Conservation (phyloP, 2,329 filamentous ascomycete species). For the Harringtonia lauricola region DNA sequence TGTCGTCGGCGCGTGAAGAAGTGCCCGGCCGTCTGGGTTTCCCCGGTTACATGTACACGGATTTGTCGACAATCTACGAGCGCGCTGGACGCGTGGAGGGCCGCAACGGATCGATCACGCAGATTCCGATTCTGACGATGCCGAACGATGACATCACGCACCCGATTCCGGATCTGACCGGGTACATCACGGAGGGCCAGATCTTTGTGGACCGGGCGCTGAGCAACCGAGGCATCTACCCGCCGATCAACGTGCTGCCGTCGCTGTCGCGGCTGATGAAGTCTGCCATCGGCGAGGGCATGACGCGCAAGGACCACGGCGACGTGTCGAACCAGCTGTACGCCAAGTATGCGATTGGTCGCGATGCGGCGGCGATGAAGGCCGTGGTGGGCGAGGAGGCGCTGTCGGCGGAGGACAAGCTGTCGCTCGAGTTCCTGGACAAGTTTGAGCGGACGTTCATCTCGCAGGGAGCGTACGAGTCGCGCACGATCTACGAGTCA, state of each 20-base stretch:
- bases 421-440: constrained; percentile 96
- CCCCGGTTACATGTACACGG: constrained; percentile 99
- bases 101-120: constrained; percentile 95
- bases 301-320: constrained; percentile 92
- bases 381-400: constrained; percentile 98
- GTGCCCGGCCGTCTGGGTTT: constrained; percentile 98
- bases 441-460: constrained; percentile 98
- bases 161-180: constrained; percentile 95
- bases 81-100: constrained; percentile 95
- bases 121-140: constrained; percentile 98
- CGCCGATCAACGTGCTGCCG: constrained; percentile 95
- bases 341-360: constrained; percentile 98
- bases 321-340: constrained; percentile 99
- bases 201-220: constrained; percentile 94
- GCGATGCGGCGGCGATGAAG: constrained; percentile 98
- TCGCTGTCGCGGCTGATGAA: constrained; percentile 99
- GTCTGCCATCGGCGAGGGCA: constrained; percentile 94
- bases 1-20: constrained; percentile 95
- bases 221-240: constrained; percentile 95
- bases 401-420: constrained; percentile 88
- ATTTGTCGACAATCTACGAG: constrained; percentile 99
- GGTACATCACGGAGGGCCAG: constrained; percentile 98
- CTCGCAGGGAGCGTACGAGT: constrained; percentile 83
- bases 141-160: constrained; percentile 99
- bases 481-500: constrained; percentile 82